A percentile compares a stretch with the other conserved stretches of the same genome.
Evolutionary conservation across 2,329 filamentous ascomycete species (phyloP).

Genomic region (Paracoccidioides lutzii): DNA sequence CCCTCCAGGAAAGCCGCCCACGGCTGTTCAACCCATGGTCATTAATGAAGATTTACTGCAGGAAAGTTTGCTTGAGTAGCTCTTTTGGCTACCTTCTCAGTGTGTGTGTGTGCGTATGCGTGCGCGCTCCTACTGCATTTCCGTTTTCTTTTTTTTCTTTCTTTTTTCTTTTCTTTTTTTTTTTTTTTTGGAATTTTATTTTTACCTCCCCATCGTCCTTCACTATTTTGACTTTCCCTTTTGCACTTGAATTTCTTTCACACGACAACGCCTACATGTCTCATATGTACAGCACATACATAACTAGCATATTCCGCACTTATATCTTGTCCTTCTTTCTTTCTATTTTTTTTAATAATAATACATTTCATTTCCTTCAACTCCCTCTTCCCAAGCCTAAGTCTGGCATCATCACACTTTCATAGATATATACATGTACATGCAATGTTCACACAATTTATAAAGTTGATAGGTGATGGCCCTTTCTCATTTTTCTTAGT

Average conservation of each 20-base stretch:
- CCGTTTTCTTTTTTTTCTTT: neutral
- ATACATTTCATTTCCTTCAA: neutral
- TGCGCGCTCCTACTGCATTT: neutral
- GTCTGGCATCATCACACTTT: too few relatives aligned
- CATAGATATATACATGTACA: too few relatives aligned
- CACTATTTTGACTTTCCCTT: too few relatives aligned
- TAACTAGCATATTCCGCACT: neutral
- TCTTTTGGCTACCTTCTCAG: neutral
- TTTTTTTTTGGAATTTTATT: too few relatives aligned
- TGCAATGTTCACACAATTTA: too few relatives aligned
- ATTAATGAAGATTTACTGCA: conserved; percentile 49
- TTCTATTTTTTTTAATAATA: neutral
- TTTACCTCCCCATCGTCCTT: too few relatives aligned
- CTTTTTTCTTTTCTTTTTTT: neutral
- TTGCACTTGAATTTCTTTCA: too few relatives aligned
- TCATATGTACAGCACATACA: too few relatives aligned
- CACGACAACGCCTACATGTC: too few relatives aligned
- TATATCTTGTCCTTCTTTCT: neutral
- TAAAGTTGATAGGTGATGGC: too few relatives aligned
- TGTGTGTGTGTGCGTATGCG: neutral
- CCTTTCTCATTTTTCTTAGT: too few relatives aligned
- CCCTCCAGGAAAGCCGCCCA: conserved; percentile 41
- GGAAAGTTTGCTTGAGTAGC: conserved; percentile 43
- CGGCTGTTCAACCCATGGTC: conserved; percentile 44
- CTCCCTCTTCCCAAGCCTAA: too few relatives aligned